phyloP scores from a whole-genome alignment of 2,329 filamentous ascomycete species.

The Colletotrichum coccodes region DNA sequence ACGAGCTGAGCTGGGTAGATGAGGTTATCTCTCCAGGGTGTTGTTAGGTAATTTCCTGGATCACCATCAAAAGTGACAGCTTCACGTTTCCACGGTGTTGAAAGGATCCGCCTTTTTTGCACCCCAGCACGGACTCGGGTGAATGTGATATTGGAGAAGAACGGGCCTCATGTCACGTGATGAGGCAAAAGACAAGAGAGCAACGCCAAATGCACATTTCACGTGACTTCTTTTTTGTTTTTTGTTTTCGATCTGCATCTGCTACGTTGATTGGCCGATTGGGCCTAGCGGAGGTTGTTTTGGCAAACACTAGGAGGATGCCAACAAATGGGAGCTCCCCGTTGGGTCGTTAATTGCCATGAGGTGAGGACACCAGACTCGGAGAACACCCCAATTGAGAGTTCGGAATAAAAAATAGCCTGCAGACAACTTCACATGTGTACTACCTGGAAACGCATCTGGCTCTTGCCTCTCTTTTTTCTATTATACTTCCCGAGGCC shows the following conservation, averaged over 20 bases:
- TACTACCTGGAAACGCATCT: neutral
- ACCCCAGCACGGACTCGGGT: slow-evolving; percentile 11
- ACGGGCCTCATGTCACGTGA: neutral
- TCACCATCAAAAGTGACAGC: slow-evolving; percentile 29
- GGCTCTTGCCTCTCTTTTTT: neutral
- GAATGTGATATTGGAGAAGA: neutral
- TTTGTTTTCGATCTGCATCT: neutral
- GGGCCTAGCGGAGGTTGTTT: neutral
- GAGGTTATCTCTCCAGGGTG: slow-evolving; percentile 23
- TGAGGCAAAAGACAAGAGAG: neutral
- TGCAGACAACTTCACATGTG: neutral
- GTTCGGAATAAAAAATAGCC: neutral
- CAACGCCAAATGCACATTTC: neutral
- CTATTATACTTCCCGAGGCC: slow-evolving; percentile 15
- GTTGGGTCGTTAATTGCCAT: neutral
- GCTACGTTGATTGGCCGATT: neutral
- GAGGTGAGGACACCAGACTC: no score
- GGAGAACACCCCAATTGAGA: neutral
- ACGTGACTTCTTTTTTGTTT: neutral
- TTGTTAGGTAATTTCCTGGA: slow-evolving; percentile 28
- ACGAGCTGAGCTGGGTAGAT: slow-evolving; percentile 15
- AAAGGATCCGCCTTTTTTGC: slow-evolving; percentile 3
- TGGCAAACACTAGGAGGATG: neutral
- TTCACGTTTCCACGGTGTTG: slow-evolving; percentile 13
- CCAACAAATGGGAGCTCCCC: neutral